Evolutionary conservation across 2,329 filamentous ascomycete species (phyloP), one percentile per base, ranked within the genome.

Genomic region (Aspergillus fumigatiaffinis): DNA sequence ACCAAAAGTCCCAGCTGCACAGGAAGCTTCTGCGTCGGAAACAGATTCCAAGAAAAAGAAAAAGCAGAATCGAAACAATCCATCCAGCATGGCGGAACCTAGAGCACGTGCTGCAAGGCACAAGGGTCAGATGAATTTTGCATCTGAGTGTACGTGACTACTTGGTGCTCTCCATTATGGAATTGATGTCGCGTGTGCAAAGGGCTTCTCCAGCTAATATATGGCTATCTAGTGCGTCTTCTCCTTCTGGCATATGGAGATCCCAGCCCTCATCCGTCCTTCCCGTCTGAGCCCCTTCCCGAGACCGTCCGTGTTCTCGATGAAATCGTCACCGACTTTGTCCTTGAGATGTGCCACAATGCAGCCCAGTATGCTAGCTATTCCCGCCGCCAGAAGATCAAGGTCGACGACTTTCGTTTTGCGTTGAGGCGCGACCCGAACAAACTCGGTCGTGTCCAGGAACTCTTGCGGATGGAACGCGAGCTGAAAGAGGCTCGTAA

Each of bases 371-470:
- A 88, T 53, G 94, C 94, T 0, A 87, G 90, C 73, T 91, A 96
- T 75, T 87, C 90, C 2, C 89, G 92, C 0, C 89, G 94, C 1
- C 91, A 96, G 68, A 99, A 99, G 78, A 92, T 99, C 77, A 99
- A 99, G 75, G 90, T 96, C 68, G 93, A 97, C 69, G 94, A 99
- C 76, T 96, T 99, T 78, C 92, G 95, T 70, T 99, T 96, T 76
- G 91, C 92, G 42, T 85, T 97, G 65, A 85, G 94, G 32, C 86
- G 89, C 62, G 95, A 97, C 69, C 87, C 90, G 8, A 81, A 84
- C 58, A 95, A 96, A 72, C 80, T 97, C 47, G 94, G 94, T 51
- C 87, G 93, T 68, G 92, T 97, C 54, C 87, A 91, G 71, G 92
- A 96, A 77, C 85, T 96, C 69, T 84, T 96, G 64, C 89, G 91